Base-by-base conservation (phyloP, 768 basidiomycete species). In the Lactifluus hygrophoroides region DNA sequence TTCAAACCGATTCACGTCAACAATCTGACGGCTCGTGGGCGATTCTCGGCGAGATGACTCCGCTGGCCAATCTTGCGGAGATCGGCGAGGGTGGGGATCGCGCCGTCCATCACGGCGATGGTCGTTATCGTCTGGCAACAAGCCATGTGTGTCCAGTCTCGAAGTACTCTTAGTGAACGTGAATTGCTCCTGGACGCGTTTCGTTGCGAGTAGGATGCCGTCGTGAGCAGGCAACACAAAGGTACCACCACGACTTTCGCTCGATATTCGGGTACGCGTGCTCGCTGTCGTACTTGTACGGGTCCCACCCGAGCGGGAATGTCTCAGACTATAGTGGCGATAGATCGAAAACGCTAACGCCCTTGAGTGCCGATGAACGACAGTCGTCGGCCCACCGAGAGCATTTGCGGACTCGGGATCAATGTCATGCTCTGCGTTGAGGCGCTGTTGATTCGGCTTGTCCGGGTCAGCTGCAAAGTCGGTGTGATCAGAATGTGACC, bases 291-390 rank as follows among this genome's bases (percentile, higher is more conserved):
- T 62, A 16, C 63, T 65, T 3, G 35, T 40, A 21, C 67, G 63
- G 5, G 46, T 43, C 27, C 57, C 61, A 13, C 57, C 30, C 10
- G 62, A 46, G 13, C 47, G 58, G 40, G 62, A 63, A 58, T 58
- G 61, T 57, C 68, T 67, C 46, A 72, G 67, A 32, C 67, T 69
- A 54, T 85, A 82, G 55, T 81, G 80, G 46, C 90, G 81, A 69
- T 85, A 84, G 48, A 92, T 80, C 0, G 89, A 90, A 70, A 90
- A 90, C 0, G 87, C 90, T 30, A 80, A 72, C 3, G 86, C 85
- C 54, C 86, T 82, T 1, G 90, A 88, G 67, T 92, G 90, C 64
- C 88, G 88, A 70, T 92, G 90, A 32, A 92, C 81, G 54, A 86
- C 83, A 34, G 81, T 77, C 23, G 76, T 73, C 0, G 88, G 87